These are phyloP conservation scores for Phytophthora palmivora DNA, from an alignment of 352 stramenopile species.

Conservation along the genomic window DNA sequence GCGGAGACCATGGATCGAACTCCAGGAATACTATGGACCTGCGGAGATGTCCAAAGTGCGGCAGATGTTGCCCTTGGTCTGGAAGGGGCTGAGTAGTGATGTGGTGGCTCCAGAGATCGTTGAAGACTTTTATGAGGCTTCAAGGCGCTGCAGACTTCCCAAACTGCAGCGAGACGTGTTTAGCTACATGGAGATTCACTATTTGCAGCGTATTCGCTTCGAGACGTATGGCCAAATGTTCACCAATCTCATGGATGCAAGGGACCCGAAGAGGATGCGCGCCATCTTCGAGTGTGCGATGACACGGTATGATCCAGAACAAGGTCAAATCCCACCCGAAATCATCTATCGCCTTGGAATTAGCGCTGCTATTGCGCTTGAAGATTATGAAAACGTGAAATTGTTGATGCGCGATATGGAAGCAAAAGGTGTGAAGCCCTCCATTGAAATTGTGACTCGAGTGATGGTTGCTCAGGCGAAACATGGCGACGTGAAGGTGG, in stretches of 20 bases:
- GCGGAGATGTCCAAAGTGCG: slow-evolving; percentile 32
- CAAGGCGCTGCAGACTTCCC: slow-evolving; percentile 30
- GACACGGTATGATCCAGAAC: slow-evolving; percentile 34
- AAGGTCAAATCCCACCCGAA: slow-evolving; percentile 39
- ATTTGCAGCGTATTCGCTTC: slow-evolving; percentile 38
- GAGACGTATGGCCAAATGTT: slow-evolving; percentile 59
- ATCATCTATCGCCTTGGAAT: slow-evolving; percentile 72
- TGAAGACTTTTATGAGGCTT: slow-evolving; percentile 45
- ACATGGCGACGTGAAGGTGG: slow-evolving; percentile 35
- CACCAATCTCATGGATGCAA: slow-evolving; percentile 31
- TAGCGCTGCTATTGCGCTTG: slow-evolving; percentile 44
- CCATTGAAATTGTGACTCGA: slow-evolving; percentile 53
- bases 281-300: slow-evolving; percentile 42
- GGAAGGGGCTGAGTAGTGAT: slow-evolving; percentile 29
- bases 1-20: slow-evolving; percentile 32
- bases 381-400: slow-evolving; percentile 41
- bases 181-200: slow-evolving; percentile 49
- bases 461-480: slow-evolving; percentile 55
- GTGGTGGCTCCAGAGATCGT: slow-evolving; percentile 27
- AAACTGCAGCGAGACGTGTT: slow-evolving; percentile 47
- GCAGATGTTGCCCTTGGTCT: slow-evolving; percentile 33
- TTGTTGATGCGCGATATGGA: slow-evolving; percentile 50
- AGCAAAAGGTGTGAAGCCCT: slow-evolving; percentile 28
- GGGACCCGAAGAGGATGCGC: slow-evolving; percentile 30
- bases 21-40: slow-evolving; percentile 34